A percentile compares a stretch with the other conserved stretches of the same genome.
These are phyloP conservation scores for Astragalus glycyphyllos DNA, from an alignment of 306 rosid species.

Conservation along the genomic window DNA sequence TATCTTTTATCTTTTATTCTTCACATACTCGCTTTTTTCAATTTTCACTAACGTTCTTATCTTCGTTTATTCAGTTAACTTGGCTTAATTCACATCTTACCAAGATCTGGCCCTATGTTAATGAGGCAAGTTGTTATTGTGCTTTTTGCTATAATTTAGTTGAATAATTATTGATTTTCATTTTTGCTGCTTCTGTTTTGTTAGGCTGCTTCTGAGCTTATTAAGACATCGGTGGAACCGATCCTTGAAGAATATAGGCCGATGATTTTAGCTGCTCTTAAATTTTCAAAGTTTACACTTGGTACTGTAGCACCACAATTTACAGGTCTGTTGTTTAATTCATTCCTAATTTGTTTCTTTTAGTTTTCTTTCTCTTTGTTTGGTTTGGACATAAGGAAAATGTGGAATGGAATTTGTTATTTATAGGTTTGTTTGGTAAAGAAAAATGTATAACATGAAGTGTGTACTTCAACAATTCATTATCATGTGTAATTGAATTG, in stretches of 20 bases:
- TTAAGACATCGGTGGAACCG: slow-evolving; percentile 79
- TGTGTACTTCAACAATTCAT: not conserved
- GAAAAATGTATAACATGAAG: not conserved
- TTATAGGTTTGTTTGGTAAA: too few relatives aligned
- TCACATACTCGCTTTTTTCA: not conserved
- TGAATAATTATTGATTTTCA: too few relatives aligned
- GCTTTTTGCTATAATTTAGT: not conserved
- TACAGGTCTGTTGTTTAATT: slow-evolving; percentile 66
- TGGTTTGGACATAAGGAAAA: too few relatives aligned
- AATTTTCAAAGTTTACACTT: slow-evolving; percentile 91
- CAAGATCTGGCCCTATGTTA: slow-evolving; percentile 95
- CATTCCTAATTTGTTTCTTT: not conserved
- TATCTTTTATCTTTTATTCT: not conserved
- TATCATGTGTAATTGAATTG: not conserved
- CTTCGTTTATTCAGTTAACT: slow-evolving; percentile 57
- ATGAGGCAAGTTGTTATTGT: slow-evolving; percentile 57
- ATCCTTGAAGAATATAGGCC: slow-evolving; percentile 87
- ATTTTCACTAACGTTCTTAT: slow-evolving; percentile 33
- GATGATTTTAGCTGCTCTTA: slow-evolving; percentile 65
- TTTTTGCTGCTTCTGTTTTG: not conserved
- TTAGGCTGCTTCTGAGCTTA: slow-evolving; percentile 98
- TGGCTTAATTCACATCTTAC: slow-evolving; percentile 85
- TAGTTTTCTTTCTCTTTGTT: too few relatives aligned
- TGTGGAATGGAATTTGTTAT: too few relatives aligned
- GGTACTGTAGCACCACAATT: slow-evolving; percentile 97